These are phyloP conservation scores for Blastobotrys mokoenaii DNA, from an alignment of 805 yeast species.

Conservation along the genomic window DNA sequence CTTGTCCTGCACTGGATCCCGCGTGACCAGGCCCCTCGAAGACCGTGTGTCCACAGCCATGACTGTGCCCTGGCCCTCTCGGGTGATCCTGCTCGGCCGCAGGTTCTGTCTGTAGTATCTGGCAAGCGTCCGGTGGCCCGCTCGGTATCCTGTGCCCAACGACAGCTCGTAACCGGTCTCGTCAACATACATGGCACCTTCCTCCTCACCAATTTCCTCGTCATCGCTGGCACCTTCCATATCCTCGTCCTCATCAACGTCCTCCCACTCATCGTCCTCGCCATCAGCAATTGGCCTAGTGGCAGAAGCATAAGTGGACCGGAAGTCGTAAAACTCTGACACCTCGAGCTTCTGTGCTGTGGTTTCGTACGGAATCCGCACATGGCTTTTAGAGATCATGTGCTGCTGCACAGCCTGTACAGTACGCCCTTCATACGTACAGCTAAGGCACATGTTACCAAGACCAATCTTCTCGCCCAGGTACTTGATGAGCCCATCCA, in stretches of 20 bases:
- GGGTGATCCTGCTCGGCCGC: conserved; percentile 39
- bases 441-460: conserved; percentile 76
- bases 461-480: conserved; percentile 73
- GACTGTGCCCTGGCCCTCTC: conserved; percentile 66
- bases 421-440: conserved; percentile 76
- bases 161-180: conserved; percentile 56
- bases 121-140: conserved; percentile 73
- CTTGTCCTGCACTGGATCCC: conserved; percentile 33
- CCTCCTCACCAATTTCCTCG: conserved; percentile 21
- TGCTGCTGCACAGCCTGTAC: conserved; percentile 86
- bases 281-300: conserved; percentile 13
- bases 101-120: conserved; percentile 64
- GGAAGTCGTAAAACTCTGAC: conserved; percentile 77
- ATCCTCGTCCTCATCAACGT: conserved; percentile 26
- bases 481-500: conserved; percentile 63
- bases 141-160: conserved; percentile 67
- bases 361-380: conserved; percentile 79
- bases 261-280: conserved; percentile 31
- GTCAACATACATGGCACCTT: conserved; percentile 36
- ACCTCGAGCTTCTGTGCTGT: conserved; percentile 69
- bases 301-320: conserved; percentile 41
- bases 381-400: conserved; percentile 76
- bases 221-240: conserved; percentile 28
- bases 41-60: conserved; percentile 53
- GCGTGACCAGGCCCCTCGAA: conserved; percentile 20